Evolutionary conservation across 495 filamentous ascomycete genomes (phyloP).

Genomic region (Geoglossum glabrum): DNA sequence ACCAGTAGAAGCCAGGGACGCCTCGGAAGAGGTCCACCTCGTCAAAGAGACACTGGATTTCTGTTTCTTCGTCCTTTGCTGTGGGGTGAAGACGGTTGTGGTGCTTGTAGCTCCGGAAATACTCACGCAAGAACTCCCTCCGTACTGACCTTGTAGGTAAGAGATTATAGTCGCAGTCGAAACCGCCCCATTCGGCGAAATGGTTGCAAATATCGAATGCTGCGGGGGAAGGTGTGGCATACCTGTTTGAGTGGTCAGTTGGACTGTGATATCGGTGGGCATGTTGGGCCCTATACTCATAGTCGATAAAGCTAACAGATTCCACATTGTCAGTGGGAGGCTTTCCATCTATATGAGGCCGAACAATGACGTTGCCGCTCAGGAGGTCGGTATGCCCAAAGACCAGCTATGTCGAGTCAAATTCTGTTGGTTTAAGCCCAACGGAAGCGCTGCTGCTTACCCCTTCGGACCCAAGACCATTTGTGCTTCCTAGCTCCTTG

Average conservation of each 20-base stretch:
- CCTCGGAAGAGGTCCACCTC: constrained; percentile 82
- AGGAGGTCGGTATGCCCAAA: constrained; percentile 94
- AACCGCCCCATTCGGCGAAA: constrained; percentile 95
- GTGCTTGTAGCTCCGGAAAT: constrained; percentile 36
- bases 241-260: constrained; percentile 15
- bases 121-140: constrained; percentile 63
- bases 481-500: constrained; percentile 46
- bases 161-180: constrained; percentile 75
- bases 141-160: constrained; percentile 64
- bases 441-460: constrained; percentile 26
- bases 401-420: constrained; percentile 39
- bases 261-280: background rate
- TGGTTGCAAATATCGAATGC: constrained; percentile 99
- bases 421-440: background rate
- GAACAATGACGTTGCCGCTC: constrained; percentile 82
- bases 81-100: constrained; percentile 8
- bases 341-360: constrained; percentile 26
- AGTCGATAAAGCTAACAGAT: constrained; percentile 83
- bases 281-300: constrained; percentile 33
- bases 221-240: constrained; percentile 78
- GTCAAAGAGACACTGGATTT: constrained; percentile 41
- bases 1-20: constrained; percentile 73
- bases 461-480: constrained; percentile 49
- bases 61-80: constrained; percentile 34
- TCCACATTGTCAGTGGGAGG: constrained; percentile 13